phyloP scores from a whole-genome alignment of 192 early-diverging fungal genomes.

The Coemansia sp. region DNA sequence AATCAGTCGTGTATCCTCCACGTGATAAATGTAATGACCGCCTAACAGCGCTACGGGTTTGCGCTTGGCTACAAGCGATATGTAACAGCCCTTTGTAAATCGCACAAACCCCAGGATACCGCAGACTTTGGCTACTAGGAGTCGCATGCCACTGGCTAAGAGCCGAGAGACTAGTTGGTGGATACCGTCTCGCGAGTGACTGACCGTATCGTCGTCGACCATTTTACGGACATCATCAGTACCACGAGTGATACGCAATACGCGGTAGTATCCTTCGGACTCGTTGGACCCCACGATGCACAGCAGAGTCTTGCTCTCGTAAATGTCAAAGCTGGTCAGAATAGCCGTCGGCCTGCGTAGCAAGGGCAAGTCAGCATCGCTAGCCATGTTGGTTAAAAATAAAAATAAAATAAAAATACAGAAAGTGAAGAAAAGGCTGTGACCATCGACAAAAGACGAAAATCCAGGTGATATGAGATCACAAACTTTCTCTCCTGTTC shows the following conservation, averaged over 20 bases:
- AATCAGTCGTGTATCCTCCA: slow-evolving; percentile 85
- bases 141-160: slow-evolving; percentile 66
- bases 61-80: slow-evolving; percentile 81
- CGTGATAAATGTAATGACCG: slow-evolving; percentile 95
- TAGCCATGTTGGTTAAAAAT: background rate
- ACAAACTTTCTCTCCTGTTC: background rate
- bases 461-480: background rate
- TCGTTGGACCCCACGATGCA: slow-evolving; percentile 86
- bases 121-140: slow-evolving; percentile 31
- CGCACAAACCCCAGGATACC: slow-evolving; percentile 74
- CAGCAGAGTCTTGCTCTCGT: slow-evolving; percentile 86
- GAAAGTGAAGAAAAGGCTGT: background rate
- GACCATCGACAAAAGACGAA: background rate
- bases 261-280: slow-evolving; percentile 72
- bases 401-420: background rate
- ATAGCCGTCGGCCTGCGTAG: slow-evolving; percentile 49
- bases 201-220: slow-evolving; percentile 77
- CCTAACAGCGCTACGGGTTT: slow-evolving; percentile 90
- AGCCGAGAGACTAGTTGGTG: slow-evolving; percentile 78
- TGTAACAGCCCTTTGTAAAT: slow-evolving; percentile 93
- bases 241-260: slow-evolving; percentile 90
- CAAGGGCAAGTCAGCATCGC: slow-evolving; percentile 23
- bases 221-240: slow-evolving; percentile 65
- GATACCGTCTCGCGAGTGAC: slow-evolving; percentile 73
- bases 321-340: slow-evolving; percentile 79